Evolutionary conservation across 2,329 filamentous ascomycete species (phyloP).

Genomic region (Xylaria arbuscula): DNA sequence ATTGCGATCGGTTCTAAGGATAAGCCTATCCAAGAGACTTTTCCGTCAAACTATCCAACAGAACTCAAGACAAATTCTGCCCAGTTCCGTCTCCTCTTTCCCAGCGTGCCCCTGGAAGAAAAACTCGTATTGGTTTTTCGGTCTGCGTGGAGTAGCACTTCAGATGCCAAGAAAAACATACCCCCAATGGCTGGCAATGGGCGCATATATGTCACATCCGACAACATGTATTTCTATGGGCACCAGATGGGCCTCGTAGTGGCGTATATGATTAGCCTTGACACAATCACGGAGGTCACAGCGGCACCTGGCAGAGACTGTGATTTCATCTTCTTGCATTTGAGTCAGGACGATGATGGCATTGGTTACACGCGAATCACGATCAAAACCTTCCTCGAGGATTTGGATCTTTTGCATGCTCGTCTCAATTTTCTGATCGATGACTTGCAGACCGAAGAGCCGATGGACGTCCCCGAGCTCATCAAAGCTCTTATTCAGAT

Average conservation of each 20-base stretch:
- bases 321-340: conserved; percentile 90
- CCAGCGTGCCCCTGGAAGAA: conserved; percentile 79
- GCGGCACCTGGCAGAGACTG: conserved; percentile 90
- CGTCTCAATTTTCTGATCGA: conserved; percentile 88
- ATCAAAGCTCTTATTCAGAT: conserved; percentile 79
- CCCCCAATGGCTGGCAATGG: conserved; percentile 72
- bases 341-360: conserved; percentile 69
- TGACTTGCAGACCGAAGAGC: conserved; percentile 78
- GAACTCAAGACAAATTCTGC: conserved; percentile 88
- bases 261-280: conserved; percentile 80
- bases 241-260: conserved; percentile 92
- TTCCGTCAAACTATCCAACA: conserved; percentile 80
- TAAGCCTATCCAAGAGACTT: conserved; percentile 62
- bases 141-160: conserved; percentile 79
- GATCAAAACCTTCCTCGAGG: conserved; percentile 92
- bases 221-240: conserved; percentile 95
- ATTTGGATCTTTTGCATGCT: conserved; percentile 81
- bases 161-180: conserved; percentile 56
- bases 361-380: conserved; percentile 79
- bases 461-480: conserved; percentile 74
- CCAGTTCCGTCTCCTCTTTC: conserved; percentile 93
- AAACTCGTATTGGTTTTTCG: conserved; percentile 92
- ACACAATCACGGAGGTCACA: conserved; percentile 86
- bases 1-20: conserved; percentile 46
- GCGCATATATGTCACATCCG: conserved; percentile 86